Conservation (phyloP, 306 rosid genomes). For the Glycine soja region DNA sequence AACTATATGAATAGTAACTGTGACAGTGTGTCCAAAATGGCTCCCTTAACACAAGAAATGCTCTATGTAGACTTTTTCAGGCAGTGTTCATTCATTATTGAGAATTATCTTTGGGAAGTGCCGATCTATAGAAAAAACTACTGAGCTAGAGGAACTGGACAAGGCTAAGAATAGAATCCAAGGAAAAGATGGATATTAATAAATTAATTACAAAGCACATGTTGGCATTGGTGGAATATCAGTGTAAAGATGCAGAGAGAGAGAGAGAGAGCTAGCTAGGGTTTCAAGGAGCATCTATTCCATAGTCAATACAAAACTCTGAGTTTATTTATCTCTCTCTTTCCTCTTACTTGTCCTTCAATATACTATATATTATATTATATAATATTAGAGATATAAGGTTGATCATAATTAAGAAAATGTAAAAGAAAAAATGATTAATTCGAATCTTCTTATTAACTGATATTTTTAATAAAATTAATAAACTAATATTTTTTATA, state of each 20-base stretch:
- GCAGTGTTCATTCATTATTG: conserved; percentile 39
- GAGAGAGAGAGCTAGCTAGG: conserved; percentile 66
- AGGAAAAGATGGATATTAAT: conserved; percentile 45
- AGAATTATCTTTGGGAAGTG: conserved; percentile 52
- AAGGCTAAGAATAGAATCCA: conserved; percentile 64
- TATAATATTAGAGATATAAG: no score
- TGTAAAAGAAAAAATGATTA: no score
- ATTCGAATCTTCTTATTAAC: no score
- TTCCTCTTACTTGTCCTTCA: neutral
- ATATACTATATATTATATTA: neutral
- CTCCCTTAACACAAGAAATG: conserved; percentile 45
- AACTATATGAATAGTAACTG: conserved; percentile 31
- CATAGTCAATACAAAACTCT: conserved; percentile 63
- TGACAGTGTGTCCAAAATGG: conserved; percentile 42
- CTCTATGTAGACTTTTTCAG: conserved; percentile 37
- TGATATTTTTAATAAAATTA: no score
- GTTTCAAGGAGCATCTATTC: conserved; percentile 74
- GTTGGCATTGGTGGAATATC: conserved; percentile 50
- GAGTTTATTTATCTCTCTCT: conserved; percentile 42
- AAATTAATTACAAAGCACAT: conserved; percentile 32
- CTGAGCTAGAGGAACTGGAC: conserved; percentile 48
- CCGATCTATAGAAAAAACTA: conserved; percentile 30
- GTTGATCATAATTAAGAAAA: no score
- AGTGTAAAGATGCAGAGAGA: conserved; percentile 51
- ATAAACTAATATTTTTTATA: no score